A percentile compares a stretch with the other conserved stretches of the same genome.
These are phyloP conservation scores for Cornus kousa DNA, from an alignment of 148 eudicot genomes.

Conservation along the genomic window DNA sequence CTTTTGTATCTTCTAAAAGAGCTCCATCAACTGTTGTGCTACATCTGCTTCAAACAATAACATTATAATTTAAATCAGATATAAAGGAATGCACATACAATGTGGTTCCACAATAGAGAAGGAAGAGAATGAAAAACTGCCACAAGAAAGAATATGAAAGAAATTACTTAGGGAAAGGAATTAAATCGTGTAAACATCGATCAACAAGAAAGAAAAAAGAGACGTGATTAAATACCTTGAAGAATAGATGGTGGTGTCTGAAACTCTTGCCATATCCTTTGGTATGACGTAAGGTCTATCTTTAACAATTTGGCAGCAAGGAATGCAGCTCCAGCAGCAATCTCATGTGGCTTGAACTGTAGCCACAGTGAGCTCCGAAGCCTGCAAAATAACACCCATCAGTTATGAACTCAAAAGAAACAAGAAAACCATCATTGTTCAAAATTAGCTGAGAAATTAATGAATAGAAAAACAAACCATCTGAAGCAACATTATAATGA, in stretches of 20 bases:
- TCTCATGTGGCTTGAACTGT: slow-evolving; percentile 93
- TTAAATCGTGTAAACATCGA: too few relatives aligned
- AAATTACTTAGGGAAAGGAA: background rate
- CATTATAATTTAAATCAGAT: background rate
- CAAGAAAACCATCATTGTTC: background rate
- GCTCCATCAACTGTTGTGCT: slow-evolving; percentile 70
- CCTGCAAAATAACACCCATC: slow-evolving; percentile 43
- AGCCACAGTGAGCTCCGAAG: slow-evolving; percentile 92
- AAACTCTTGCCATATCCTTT: slow-evolving; percentile 72
- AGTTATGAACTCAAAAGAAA: slow-evolving; percentile 5
- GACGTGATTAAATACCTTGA: slow-evolving; percentile 41
- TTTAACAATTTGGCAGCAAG: slow-evolving; percentile 84
- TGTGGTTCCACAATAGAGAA: too few relatives aligned
- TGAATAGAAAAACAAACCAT: slow-evolving; percentile 23
- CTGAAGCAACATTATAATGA: slow-evolving; percentile 15
- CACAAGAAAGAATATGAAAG: too few relatives aligned
- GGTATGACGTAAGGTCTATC: slow-evolving; percentile 65
- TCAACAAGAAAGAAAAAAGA: background rate
- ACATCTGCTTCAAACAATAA: slow-evolving; percentile 51
- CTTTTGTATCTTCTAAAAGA: slow-evolving; percentile 32
- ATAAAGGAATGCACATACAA: background rate
- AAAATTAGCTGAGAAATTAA: slow-evolving; percentile 2
- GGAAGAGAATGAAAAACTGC: too few relatives aligned
- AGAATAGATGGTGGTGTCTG: slow-evolving; percentile 70
- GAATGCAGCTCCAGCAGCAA: slow-evolving; percentile 95